Evolutionary conservation across 352 stramenopile genomes (phyloP).

Genomic region (Phytophthora quininea): DNA sequence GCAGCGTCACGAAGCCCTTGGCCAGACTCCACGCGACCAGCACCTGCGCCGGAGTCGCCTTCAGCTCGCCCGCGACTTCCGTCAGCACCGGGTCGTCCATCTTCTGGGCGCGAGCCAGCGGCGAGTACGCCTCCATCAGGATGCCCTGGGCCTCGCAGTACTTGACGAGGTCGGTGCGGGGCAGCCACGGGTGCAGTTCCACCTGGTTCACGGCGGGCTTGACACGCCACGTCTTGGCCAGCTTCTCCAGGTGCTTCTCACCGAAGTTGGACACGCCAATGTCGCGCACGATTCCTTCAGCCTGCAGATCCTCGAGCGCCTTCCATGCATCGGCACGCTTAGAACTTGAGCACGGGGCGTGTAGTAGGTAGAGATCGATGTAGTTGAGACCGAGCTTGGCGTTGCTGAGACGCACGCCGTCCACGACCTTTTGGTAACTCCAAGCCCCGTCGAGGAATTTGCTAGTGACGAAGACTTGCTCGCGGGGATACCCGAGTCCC

Average conservation of each 20-base stretch:
- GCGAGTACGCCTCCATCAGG: conserved; percentile 56
- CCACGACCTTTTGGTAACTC: conserved; percentile 75
- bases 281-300: conserved; percentile 66
- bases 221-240: conserved; percentile 26
- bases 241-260: conserved; percentile 47
- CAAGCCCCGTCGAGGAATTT: conserved; percentile 69
- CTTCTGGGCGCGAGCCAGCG: conserved; percentile 38
- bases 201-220: conserved; percentile 80
- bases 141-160: conserved; percentile 22
- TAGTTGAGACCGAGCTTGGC: conserved; percentile 70
- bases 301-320: conserved; percentile 58
- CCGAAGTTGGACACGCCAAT: conserved; percentile 93
- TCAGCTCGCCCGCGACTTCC: conserved; percentile 45
- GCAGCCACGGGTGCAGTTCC: conserved; percentile 66
- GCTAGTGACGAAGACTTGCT: conserved; percentile 85
- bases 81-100: conserved; percentile 42
- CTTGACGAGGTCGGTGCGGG: conserved; percentile 29
- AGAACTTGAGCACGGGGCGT: conserved; percentile 57
- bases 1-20: too few relatives aligned
- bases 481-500: conserved; percentile 73
- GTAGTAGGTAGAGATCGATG: conserved; percentile 84
- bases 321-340: conserved; percentile 60
- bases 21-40: too few relatives aligned
- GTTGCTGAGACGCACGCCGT: conserved; percentile 55
- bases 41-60: conserved; percentile 53